Evolutionary conservation across 2,329 filamentous ascomycete genomes (phyloP), one percentile per base, ranked within the genome.

Genomic region (Remersonia thermophila): DNA sequence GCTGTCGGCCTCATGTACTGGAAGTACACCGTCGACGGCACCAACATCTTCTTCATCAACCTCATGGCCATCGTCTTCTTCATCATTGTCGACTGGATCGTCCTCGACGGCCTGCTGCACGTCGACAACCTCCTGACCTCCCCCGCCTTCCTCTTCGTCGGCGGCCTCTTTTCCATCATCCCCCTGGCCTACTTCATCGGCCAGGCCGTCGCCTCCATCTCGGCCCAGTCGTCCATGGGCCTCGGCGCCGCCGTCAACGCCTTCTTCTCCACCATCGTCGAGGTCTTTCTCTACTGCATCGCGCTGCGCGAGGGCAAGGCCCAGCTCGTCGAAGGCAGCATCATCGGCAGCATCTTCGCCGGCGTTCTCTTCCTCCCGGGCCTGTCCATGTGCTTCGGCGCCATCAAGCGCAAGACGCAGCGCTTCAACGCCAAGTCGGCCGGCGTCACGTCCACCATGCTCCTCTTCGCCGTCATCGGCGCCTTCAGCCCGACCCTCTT

Each of bases 11-110:
- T 77, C 47, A 89, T 89, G 58, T 98, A 98, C 65, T 98, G 93
- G 89, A 98, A 98, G 62, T 98, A 98, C 61, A 98, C 91, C 3
- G 70, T 98, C 40, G 91, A 98, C 54, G 93, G 91, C 37, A 98
- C 91, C 42, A 98, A 98, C 61, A 93, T 98, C 54, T 96, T 98
- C 62, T 75, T 98, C 47, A 95, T 98, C 66, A 98, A 98, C 56
- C 72, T 98, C 39, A 84, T 96, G 63, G 81, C 77, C 10, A 74
- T 98, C 13, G 91, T 98, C n/a, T 64, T 83, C 16, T 95, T 98
- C 54, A 83, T 89, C 52, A 93, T 98, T 44, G 75, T 93, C 46
- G 91, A 98, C 64, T 96, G 89, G 69, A 77, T 77, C 41, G 67
- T 98, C 16, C 66, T 98, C 17, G 71, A 77, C 25, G 65, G 77